A percentile compares a stretch with the other conserved stretches of the same genome.
phyloP scores from a whole-genome alignment of 805 yeast genomes.

The Kazachstania bromeliacearum region DNA sequence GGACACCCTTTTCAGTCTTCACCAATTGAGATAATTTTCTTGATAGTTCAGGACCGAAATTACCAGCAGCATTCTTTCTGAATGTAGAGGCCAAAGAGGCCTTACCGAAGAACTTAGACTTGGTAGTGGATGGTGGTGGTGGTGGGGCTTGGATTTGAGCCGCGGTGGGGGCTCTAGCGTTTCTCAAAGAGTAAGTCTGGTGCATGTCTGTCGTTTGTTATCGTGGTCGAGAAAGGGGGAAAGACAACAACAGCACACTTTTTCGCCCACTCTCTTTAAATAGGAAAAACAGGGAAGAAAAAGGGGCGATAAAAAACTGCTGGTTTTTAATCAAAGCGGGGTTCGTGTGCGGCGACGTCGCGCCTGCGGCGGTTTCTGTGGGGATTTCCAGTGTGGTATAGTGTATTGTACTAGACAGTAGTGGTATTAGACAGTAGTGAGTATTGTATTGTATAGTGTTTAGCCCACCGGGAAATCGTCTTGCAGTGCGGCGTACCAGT shows the following conservation, averaged over 20 bases:
- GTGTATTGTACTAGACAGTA: too few species aligned
- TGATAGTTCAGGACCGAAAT: slow-evolving; percentile 89
- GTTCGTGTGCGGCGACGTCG: neutral
- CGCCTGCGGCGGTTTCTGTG: neutral
- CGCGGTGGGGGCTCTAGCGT: slow-evolving; percentile 73
- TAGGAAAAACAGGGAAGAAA: too few species aligned
- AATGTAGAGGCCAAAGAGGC: slow-evolving; percentile 58
- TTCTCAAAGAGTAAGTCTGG: slow-evolving; percentile 77
- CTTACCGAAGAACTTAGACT: slow-evolving; percentile 66
- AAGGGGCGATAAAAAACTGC: too few species aligned
- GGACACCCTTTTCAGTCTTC: slow-evolving; percentile 92
- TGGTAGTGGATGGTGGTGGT: slow-evolving; percentile 70
- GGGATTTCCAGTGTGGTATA: too few species aligned
- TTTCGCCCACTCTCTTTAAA: too few species aligned
- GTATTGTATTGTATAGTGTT: too few species aligned
- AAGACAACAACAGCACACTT: too few species aligned
- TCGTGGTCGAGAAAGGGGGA: slow-evolving; percentile 7
- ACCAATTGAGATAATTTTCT: slow-evolving; percentile 85
- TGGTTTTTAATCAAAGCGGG: neutral
- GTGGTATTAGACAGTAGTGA: too few species aligned
- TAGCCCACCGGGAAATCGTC: too few species aligned
- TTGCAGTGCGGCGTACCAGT: slow-evolving; percentile 25
- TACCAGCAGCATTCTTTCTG: slow-evolving; percentile 81
- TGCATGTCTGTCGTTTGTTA: slow-evolving; percentile 39
- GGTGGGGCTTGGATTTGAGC: slow-evolving; percentile 73